These are phyloP conservation scores for Metschnikowia cerradonensis DNA, from an alignment of 805 yeast species.

Conservation along the genomic window DNA sequence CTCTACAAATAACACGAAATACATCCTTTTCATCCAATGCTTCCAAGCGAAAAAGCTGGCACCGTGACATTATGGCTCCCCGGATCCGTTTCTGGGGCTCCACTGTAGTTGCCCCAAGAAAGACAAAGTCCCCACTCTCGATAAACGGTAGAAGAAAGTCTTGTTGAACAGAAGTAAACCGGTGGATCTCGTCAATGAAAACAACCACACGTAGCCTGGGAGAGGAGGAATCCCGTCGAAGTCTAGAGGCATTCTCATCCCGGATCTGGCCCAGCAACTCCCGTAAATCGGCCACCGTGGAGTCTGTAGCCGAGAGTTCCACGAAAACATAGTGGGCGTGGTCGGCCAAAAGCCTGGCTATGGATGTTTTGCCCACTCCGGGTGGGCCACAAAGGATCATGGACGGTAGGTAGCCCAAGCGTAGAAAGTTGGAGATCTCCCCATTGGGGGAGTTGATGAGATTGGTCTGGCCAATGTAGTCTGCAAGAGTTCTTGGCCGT, in stretches of 20 bases:
- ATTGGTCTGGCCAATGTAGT: conserved; percentile 84
- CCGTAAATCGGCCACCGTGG: conserved; percentile 62
- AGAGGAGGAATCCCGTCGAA: conserved; percentile 12
- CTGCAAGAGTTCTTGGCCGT: conserved; percentile 69
- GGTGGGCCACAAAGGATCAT: conserved; percentile 94
- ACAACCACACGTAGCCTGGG: conserved; percentile 39
- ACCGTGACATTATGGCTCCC: conserved; percentile 78
- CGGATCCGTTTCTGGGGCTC: conserved; percentile 73
- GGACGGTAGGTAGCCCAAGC: conserved; percentile 69
- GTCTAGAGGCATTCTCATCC: conserved; percentile 44
- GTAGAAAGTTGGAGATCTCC: conserved; percentile 59
- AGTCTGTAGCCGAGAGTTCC: conserved; percentile 82
- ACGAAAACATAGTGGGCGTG: conserved; percentile 55
- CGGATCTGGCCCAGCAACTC: conserved; percentile 49
- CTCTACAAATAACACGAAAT: conserved; percentile 49
- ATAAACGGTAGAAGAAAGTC: conserved; percentile 80
- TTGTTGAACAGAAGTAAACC: conserved; percentile 84
- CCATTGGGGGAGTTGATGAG: conserved; percentile 58
- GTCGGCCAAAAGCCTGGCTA: conserved; percentile 63
- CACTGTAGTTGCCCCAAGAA: conserved; percentile 90
- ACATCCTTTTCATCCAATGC: conserved; percentile 50
- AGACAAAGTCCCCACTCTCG: conserved; percentile 74
- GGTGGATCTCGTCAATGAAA: conserved; percentile 89
- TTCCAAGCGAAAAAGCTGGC: conserved; percentile 70
- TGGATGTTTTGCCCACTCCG: conserved; percentile 90